Percentiles rank a stretch among this genome's conserved stretches.
phyloP scores from a whole-genome alignment of 805 yeast genomes.

The Brettanomyces sp. region DNA sequence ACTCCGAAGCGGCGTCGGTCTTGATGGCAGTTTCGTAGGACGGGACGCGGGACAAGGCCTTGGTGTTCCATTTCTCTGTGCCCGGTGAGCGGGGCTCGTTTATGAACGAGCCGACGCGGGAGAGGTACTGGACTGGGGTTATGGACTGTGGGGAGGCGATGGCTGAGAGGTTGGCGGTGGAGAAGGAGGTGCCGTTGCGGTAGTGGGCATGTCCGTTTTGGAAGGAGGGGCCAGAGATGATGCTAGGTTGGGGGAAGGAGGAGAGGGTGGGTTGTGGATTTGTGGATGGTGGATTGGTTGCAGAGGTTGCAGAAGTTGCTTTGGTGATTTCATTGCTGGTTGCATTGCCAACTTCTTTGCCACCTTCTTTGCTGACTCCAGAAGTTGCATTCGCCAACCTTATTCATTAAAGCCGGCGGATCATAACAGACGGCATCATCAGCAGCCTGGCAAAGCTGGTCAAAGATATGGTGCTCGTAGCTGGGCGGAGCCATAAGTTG shows the following conservation, averaged over 20 bases:
- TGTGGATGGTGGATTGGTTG: too few species aligned
- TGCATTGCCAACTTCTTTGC: too few species aligned
- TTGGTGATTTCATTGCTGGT: too few species aligned
- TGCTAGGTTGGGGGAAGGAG: background rate
- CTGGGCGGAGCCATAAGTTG: slow-evolving; percentile 73
- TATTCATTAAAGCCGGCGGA: too few species aligned
- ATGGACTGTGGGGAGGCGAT: background rate
- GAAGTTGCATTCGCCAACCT: too few species aligned
- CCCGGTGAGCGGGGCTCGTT: slow-evolving; percentile 5
- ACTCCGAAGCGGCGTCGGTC: slow-evolving; percentile 35
- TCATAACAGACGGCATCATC: background rate
- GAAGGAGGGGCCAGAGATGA: slow-evolving; percentile 16
- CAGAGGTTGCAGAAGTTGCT: background rate
- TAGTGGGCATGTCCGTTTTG: slow-evolving; percentile 8
- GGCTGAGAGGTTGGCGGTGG: slow-evolving; percentile 11
- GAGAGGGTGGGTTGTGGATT: background rate
- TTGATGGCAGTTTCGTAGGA: slow-evolving; percentile 74
- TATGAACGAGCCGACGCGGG: slow-evolving; percentile 47
- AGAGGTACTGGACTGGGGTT: slow-evolving; percentile 51
- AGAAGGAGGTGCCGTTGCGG: background rate
- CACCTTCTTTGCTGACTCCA: too few species aligned
- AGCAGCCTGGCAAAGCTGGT: slow-evolving; percentile 44
- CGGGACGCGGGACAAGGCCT: slow-evolving; percentile 54
- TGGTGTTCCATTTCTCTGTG: slow-evolving; percentile 2
- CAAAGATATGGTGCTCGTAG: slow-evolving; percentile 75